Base-by-base conservation (phyloP, 2,329 filamentous ascomycete genomes). In the Lasiodiplodia sp. region DNA sequence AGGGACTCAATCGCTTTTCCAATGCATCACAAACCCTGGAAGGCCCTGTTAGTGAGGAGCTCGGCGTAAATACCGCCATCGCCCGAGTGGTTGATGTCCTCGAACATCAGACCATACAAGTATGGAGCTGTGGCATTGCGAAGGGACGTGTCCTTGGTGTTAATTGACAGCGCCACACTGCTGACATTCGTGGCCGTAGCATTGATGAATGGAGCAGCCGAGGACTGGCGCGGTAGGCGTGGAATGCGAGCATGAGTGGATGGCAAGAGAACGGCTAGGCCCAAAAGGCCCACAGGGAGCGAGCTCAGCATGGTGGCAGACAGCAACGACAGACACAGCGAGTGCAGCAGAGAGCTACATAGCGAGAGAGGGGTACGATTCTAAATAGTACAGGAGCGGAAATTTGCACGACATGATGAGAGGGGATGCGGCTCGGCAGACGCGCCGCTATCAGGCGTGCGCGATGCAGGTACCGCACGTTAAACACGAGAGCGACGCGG, bases 61-160 rank as follows among this genome's bases (percentile, higher is more conserved):
- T 93, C 90, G 60, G 88, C 90, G 75, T 93, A 92, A 70, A 92
- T 86, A 5, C 90, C 91, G 25, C 91, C 90, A 74, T 93, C 91
- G 2, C 90, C 90, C 2, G 87, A 89, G 76, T 91, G 87, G 77
- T 88, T 88, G 76, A 90, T 90, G 66, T 88, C 87, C 86, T 88
- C 57, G 34, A 52, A 58, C 52, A 70, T 69, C 65, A 69, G n/a
- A 4, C 68, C 64, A 51, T 69, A 69, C 16, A 69, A 55, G 53
- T 68, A 69, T 6, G 68, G 68, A 14, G 68, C 68, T 18, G 68
- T 69, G 3, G 56, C 40, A 37, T 69, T 69, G 23, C 68, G 63
- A 18, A 40, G 47, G 1, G 49, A 25, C 14, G 53, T 64, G 38
- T 69, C 68, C 28, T 69, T 69, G 5, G 65, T 69, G 34, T 67